A percentile compares a stretch with the other conserved stretches of the same genome.
These are phyloP conservation scores for Aspergillus texensis DNA, from an alignment of 2,329 filamentous ascomycete genomes.

Conservation along the genomic window DNA sequence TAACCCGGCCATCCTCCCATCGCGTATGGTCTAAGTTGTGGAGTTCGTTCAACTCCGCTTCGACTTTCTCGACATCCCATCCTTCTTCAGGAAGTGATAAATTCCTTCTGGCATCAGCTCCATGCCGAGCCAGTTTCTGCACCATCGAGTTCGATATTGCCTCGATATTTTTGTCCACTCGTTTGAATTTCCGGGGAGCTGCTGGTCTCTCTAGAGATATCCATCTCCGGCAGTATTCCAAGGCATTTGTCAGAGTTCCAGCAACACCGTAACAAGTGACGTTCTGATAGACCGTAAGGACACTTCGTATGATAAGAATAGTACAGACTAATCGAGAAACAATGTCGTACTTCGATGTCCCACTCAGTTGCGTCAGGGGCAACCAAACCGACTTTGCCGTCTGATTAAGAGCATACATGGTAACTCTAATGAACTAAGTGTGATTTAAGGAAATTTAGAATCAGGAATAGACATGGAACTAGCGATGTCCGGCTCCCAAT, in stretches of 20 bases:
- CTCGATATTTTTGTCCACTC: constrained; percentile 34
- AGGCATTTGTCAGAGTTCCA: background rate
- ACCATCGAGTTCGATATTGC: background rate
- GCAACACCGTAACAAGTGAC: background rate
- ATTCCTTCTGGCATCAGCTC: background rate
- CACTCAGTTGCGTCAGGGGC: background rate
- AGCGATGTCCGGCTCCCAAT: background rate
- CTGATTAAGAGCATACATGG: background rate
- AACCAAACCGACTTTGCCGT: background rate
- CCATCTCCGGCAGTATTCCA: background rate
- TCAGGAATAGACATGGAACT: background rate
- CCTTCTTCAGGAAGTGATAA: constrained; percentile 74
- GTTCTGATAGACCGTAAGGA: background rate
- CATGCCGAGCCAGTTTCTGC: background rate
- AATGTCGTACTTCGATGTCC: background rate
- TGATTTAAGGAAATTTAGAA: background rate
- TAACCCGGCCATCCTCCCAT: constrained; percentile 96
- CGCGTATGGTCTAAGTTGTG: constrained; percentile 87
- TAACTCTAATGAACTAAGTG: background rate
- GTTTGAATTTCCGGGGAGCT: background rate
- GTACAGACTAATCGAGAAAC: background rate
- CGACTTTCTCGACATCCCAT: constrained; percentile 76
- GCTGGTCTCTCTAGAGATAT: background rate
- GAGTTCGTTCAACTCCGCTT: constrained; percentile 76
- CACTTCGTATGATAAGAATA: background rate